Conservation (phyloP, 2,329 filamentous ascomycete species). For the Furcasterigmium sp. region DNA sequence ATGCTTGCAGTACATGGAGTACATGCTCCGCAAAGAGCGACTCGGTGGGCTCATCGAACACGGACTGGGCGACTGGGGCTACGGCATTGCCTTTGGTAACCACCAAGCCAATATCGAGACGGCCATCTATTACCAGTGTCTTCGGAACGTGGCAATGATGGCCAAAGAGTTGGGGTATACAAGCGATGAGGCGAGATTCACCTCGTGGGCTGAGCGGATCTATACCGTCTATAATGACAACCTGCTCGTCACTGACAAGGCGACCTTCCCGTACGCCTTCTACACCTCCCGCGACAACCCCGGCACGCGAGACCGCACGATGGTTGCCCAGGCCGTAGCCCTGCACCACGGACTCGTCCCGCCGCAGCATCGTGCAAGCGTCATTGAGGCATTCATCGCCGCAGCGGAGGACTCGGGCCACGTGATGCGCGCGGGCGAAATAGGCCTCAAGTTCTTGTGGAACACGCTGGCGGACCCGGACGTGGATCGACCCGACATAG, state of each 20-base stretch:
- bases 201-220: constrained; percentile 20
- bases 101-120: constrained; percentile 39
- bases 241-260: constrained; percentile 24
- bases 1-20: constrained; percentile 34
- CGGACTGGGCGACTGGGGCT: constrained; percentile 36
- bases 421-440: constrained; percentile 32
- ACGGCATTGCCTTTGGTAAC: constrained; percentile 35
- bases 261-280: constrained; percentile 25
- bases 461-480: constrained; percentile 29
- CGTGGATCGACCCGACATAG: constrained; percentile 31
- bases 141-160: constrained; percentile 28
- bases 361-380: constrained; percentile 10
- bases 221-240: constrained; percentile 25
- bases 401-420: constrained; percentile 22
- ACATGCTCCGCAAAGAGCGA: constrained; percentile 31
- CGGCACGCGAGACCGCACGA: constrained; percentile 24
- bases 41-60: constrained; percentile 34
- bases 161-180: constrained; percentile 20
- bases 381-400: constrained; percentile 15
- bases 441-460: constrained; percentile 34
- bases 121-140: constrained; percentile 34
- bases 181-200: constrained; percentile 18
- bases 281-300: constrained; percentile 30
- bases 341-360: constrained; percentile 17
- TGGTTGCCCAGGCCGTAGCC: constrained; percentile 30